These are phyloP conservation scores for Penicillium sp. DNA, from an alignment of 2,329 filamentous ascomycete species.

Conservation along the genomic window DNA sequence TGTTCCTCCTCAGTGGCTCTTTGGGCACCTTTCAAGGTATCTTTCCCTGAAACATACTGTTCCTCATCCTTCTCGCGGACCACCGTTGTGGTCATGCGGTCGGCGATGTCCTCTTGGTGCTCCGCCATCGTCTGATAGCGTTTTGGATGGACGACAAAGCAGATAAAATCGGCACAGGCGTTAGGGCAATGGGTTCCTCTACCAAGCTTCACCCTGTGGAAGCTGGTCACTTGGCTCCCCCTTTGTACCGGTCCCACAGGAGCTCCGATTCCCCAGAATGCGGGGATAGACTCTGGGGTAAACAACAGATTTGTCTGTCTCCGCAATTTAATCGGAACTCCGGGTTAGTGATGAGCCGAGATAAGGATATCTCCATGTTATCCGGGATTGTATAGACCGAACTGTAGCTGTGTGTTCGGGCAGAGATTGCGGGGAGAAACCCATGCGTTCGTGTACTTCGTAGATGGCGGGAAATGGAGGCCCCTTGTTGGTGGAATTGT, in stretches of 20 bases:
- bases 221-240: neutral
- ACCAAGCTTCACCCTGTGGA: neutral
- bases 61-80: constrained; percentile 15
- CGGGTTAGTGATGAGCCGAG: constrained; percentile 5
- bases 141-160: neutral
- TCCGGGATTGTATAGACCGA: constrained; percentile 11
- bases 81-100: constrained; percentile 7
- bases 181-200: neutral
- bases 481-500: neutral
- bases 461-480: neutral
- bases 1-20: constrained; percentile 17
- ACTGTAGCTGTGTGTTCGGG: neutral
- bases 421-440: neutral
- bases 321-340: neutral
- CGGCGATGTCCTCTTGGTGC: constrained; percentile 14
- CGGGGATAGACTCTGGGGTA: constrained; percentile 3
- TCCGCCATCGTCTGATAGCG: constrained; percentile 6
- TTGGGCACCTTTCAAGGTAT: constrained; percentile 14
- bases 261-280: constrained; percentile 12
- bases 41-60: neutral
- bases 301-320: neutral
- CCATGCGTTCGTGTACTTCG: neutral
- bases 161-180: neutral
- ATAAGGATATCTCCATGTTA: neutral
- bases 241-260: constrained; percentile 5